A percentile compares a stretch with the other conserved stretches of the same genome.
Conservation (phyloP, 2,329 filamentous ascomycete genomes). For the Arthrobotrys megalospora region DNA sequence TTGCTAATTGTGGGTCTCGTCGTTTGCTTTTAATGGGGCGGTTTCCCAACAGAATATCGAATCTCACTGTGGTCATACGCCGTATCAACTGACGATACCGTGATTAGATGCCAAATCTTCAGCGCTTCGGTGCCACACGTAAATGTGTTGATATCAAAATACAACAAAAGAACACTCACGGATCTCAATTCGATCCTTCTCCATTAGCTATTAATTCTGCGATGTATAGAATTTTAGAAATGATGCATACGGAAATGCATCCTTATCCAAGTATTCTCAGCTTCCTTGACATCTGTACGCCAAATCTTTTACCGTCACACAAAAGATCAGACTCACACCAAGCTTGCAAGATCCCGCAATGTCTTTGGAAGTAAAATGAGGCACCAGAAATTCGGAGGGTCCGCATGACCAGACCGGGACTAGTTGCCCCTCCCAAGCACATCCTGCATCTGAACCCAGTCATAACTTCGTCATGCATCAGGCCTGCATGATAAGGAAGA, state of each 20-base stretch:
- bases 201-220: neutral
- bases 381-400: conserved; percentile 43
- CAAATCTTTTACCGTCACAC: conserved; percentile 7
- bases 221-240: neutral
- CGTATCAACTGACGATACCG: conserved; percentile 10
- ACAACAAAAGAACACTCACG: neutral
- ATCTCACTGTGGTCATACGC: conserved; percentile 7
- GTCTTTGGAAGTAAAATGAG: conserved; percentile 18
- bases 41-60: conserved; percentile 8
- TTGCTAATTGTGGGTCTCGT: conserved; percentile 1
- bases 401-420: conserved; percentile 56
- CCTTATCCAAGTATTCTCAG: neutral
- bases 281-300: neutral
- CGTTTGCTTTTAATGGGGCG: neutral
- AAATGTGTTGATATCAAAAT: conserved; percentile 11
- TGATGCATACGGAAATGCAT: neutral
- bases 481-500: conserved; percentile 53
- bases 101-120: neutral
- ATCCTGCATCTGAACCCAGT: conserved; percentile 58
- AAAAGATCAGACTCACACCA: neutral
- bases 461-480: conserved; percentile 60
- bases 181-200: conserved; percentile 10
- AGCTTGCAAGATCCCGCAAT: conserved; percentile 30
- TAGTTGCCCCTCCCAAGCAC: conserved; percentile 48
- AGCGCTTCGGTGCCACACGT: neutral